Percentiles rank a stretch among this genome's conserved stretches.
phyloP scores from a whole-genome alignment of 202 grass and related monocot species.

The Hordeum pubiflorum region DNA sequence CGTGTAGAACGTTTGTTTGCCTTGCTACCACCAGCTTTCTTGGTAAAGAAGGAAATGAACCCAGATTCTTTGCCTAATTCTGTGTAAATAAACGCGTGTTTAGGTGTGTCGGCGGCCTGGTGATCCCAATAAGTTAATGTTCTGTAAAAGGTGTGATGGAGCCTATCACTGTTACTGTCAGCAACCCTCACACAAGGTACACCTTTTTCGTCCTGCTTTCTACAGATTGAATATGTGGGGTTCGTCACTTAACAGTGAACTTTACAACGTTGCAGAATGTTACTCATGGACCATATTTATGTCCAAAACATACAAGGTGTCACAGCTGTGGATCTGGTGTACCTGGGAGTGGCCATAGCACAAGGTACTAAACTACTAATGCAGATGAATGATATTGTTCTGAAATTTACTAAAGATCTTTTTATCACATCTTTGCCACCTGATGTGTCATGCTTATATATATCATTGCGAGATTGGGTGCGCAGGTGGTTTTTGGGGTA shows the following conservation, averaged over 20 bases:
- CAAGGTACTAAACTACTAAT: slow-evolving; percentile 47
- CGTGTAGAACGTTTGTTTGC: not conserved
- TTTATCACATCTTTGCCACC: not conserved
- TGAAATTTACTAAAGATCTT: slow-evolving; percentile 7
- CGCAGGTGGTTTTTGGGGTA: slow-evolving; percentile 89
- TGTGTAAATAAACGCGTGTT: not conserved
- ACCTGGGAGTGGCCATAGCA: slow-evolving; percentile 95
- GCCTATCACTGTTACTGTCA: slow-evolving; percentile 98
- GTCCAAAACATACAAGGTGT: slow-evolving; percentile 94
- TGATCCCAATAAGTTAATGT: slow-evolving; percentile 98
- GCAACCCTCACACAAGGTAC: slow-evolving; percentile 96
- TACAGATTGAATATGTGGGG: not conserved
- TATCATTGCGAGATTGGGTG: slow-evolving; percentile 9
- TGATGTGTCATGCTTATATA: slow-evolving; percentile 1
- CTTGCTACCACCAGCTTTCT: not conserved
- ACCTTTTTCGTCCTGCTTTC: not conserved
- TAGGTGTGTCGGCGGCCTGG: slow-evolving; percentile 86
- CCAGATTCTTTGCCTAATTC: not conserved
- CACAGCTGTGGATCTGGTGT: slow-evolving; percentile 96
- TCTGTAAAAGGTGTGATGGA: slow-evolving; percentile 96
- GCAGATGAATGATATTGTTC: slow-evolving; percentile 7
- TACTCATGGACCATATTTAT: slow-evolving; percentile 82
- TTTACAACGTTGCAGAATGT: slow-evolving; percentile 62
- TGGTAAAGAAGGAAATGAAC: not conserved
- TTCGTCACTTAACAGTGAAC: slow-evolving; percentile 5